Percentiles rank a stretch among this genome's conserved stretches.
phyloP scores from a whole-genome alignment of 495 filamentous ascomycete genomes.

The Cercophora newfieldiana region DNA sequence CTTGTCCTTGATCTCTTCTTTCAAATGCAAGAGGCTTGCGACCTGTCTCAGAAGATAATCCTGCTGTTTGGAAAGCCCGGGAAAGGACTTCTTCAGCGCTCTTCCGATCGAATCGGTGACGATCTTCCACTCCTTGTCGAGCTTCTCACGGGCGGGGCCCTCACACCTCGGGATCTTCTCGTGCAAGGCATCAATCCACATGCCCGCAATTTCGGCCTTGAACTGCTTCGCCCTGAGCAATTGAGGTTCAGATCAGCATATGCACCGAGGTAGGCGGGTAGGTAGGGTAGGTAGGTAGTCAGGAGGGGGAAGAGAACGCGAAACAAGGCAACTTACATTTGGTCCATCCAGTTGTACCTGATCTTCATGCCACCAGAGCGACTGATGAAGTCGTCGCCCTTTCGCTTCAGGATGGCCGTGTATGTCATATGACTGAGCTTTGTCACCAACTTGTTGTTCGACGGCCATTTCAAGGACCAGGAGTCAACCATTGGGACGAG shows the following conservation, averaged over 20 bases:
- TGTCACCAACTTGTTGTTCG: not conserved
- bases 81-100: not conserved
- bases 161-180: not conserved
- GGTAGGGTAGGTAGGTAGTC: too few species aligned
- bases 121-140: slow-evolving; percentile 10
- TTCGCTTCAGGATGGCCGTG: slow-evolving; percentile 19
- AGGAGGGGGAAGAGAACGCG: not conserved
- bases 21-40: not conserved
- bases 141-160: not conserved
- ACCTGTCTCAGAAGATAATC: not conserved
- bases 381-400: slow-evolving; percentile 21
- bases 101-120: not conserved
- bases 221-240: slow-evolving; percentile 9
- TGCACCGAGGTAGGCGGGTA: too few species aligned
- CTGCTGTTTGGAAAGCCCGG: not conserved
- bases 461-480: slow-evolving; percentile 19
- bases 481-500: slow-evolving; percentile 2
- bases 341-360: slow-evolving; percentile 26
- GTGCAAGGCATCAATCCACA: slow-evolving; percentile 6
- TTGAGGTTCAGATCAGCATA: too few species aligned
- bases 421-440: slow-evolving; percentile 19
- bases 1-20: slow-evolving; percentile 5
- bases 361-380: not conserved
- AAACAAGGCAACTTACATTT: slow-evolving; percentile 12
- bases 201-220: slow-evolving; percentile 9